Base-by-base conservation (phyloP, 768 basidiomycete genomes). In the Suillus occidentalis region DNA sequence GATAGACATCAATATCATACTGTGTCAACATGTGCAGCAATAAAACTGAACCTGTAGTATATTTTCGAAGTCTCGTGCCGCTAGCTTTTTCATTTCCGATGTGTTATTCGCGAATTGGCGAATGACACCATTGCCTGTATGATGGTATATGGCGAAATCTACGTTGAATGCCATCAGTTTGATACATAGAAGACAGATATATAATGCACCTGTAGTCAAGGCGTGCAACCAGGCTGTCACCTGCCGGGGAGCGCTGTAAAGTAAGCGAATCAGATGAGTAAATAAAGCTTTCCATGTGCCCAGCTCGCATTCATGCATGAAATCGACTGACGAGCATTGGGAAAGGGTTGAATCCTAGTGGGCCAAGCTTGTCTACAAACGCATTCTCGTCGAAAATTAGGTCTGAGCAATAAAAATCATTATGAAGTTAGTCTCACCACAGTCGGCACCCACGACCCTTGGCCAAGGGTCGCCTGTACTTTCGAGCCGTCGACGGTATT, bases 281-380 rank as follows among this genome's bases (percentile, higher is more conserved):
- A 81, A 72, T 2, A 80, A 9, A 0, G 64, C 43, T 47, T 79
- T 79, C 76, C 78, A 82, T 0, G 75, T 74, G 1, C 81, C 80
- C 0, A 80, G 69, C 58, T 81, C 80, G 50, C 76, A 67, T 62
- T 81, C 77, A 63, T 81, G 80, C 72, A 82, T 61, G 31, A 81
- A 62, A 62, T 82, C 79, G 0, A 70, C 65, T n/a, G 0, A 73
- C 70, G 4, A 80, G 69, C 49, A 77, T 72, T 0, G 2, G 10
- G 61, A 66, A 77, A 3, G 71, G 20, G 49, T 75, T 65, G 36
- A 74, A 71, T 0, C 66, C 69, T n/a, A 69, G 57, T 5, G 43
- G 10, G 2, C 58, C 57, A 5, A 76, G 43, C 20, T 20, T 43
- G 8, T 43, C 43, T 20, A 20, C 20, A 20, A 43, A 43, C 4